Conservation (phyloP, 371 early-diverging fungal genomes). For the Zychaea mexicana region DNA sequence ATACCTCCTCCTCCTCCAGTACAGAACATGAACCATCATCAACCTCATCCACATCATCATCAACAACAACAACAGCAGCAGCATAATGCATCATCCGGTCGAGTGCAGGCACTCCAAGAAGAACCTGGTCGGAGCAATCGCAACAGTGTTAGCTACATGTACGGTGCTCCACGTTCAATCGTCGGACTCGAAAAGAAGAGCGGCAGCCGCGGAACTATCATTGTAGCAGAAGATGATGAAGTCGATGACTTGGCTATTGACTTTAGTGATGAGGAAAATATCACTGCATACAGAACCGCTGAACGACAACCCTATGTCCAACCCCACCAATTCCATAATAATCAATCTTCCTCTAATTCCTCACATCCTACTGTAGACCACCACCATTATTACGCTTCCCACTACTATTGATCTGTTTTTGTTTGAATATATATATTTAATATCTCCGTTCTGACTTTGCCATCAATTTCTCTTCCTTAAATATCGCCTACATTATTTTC, state of each 20-base stretch:
- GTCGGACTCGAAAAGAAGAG: constrained; percentile 52
- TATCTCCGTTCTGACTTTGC: background rate
- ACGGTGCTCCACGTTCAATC: constrained; percentile 53
- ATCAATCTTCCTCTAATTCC: background rate
- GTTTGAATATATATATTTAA: background rate
- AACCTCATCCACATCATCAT: background rate
- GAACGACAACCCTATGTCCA: constrained; percentile 11
- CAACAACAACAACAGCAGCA: constrained; percentile 6
- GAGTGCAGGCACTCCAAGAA: constrained; percentile 22
- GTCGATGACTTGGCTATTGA: constrained; percentile 5
- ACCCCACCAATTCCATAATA: background rate
- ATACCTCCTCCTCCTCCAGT: background rate
- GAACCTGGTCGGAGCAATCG: constrained; percentile 49
- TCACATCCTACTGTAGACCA: background rate
- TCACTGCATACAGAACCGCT: background rate
- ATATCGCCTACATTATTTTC: background rate
- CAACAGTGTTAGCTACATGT: constrained; percentile 54
- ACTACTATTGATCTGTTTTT: background rate
- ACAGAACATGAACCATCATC: background rate
- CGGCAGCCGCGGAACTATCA: constrained; percentile 9
- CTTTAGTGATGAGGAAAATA: background rate
- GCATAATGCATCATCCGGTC: background rate
- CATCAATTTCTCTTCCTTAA: background rate
- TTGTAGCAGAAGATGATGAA: constrained; percentile 5
- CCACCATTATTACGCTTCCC: background rate